Evolutionary conservation across 1,284 basidiomycete species (phyloP).

Genomic region (Sporisorium iseilematis-ciliati): DNA sequence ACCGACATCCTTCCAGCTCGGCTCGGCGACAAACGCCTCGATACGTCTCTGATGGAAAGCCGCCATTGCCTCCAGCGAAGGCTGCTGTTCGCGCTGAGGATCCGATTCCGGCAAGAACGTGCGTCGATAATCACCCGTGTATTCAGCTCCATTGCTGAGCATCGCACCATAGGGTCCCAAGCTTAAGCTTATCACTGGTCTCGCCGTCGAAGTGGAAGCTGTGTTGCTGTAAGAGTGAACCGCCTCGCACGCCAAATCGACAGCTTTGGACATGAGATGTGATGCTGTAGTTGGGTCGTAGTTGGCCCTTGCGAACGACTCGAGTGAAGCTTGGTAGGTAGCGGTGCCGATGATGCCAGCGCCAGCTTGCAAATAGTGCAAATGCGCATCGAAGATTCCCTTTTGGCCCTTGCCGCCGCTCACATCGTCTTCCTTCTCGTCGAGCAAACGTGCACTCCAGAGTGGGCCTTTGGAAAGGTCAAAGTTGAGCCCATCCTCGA

Average conservation of each 20-base stretch:
- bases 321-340: slow-evolving; percentile 60
- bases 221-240: slow-evolving; percentile 24
- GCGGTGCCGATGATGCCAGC: slow-evolving; percentile 61
- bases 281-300: slow-evolving; percentile 34
- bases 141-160: slow-evolving; percentile 61
- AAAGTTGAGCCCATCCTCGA: slow-evolving; percentile 59
- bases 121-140: slow-evolving; percentile 59
- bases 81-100: slow-evolving; percentile 31
- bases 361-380: slow-evolving; percentile 58
- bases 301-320: slow-evolving; percentile 50
- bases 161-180: slow-evolving; percentile 61
- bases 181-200: slow-evolving; percentile 51
- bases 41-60: slow-evolving; percentile 56
- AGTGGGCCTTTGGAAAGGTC: slow-evolving; percentile 55
- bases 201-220: not conserved
- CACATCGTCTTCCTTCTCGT: slow-evolving; percentile 46
- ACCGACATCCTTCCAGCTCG: slow-evolving; percentile 52
- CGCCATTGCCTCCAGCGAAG: slow-evolving; percentile 42
- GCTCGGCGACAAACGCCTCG: slow-evolving; percentile 36
- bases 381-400: slow-evolving; percentile 55
- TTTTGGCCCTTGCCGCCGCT: slow-evolving; percentile 42
- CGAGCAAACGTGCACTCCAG: slow-evolving; percentile 60
- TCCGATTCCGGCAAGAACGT: slow-evolving; percentile 40
- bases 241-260: slow-evolving; percentile 52
- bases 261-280: slow-evolving; percentile 54